Evolutionary conservation across 1,284 basidiomycete species (phyloP).

Genomic region (Sporisorium iseilematis-ciliati): DNA sequence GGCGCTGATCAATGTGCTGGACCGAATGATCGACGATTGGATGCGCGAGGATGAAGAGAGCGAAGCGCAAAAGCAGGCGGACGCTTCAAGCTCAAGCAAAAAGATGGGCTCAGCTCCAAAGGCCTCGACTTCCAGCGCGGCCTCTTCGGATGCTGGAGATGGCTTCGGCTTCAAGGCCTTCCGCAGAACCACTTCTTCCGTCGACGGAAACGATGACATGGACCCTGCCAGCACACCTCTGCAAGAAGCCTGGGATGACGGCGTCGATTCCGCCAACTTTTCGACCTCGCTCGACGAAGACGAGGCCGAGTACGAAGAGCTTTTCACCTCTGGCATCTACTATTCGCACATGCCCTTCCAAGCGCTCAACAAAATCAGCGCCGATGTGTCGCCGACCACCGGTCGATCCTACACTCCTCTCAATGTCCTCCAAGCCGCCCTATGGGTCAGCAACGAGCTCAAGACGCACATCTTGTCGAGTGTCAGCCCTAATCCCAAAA

Average conservation of each 20-base stretch:
- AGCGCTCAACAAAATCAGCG: conserved; percentile 53
- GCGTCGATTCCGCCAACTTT: conserved; percentile 31
- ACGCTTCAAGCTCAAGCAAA: conserved; percentile 11
- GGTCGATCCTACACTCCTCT: conserved; percentile 49
- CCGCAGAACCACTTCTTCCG: conserved; percentile 25
- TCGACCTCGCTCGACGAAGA: conserved; percentile 48
- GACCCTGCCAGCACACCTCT: conserved; percentile 36
- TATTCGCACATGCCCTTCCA: conserved; percentile 82
- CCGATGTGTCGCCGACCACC: conserved; percentile 43
- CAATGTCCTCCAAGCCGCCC: conserved; percentile 54
- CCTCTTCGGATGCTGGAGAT: conserved; percentile 32
- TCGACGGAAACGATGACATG: conserved; percentile 20
- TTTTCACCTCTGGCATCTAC: conserved; percentile 85
- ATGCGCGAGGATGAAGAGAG: conserved; percentile 31
- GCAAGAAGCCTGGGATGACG: conserved; percentile 45
- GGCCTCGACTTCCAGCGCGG: conserved; percentile 14
- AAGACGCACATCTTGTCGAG: conserved; percentile 48
- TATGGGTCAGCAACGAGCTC: conserved; percentile 62
- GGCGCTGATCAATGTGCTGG: conserved; percentile 49
- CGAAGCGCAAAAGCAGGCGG: neutral
- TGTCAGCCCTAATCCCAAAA: conserved; percentile 1
- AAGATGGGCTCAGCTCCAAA: conserved; percentile 22
- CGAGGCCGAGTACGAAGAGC: conserved; percentile 69
- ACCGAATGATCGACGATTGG: conserved; percentile 42
- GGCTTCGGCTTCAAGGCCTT: conserved; percentile 50